Evolutionary conservation across 495 filamentous ascomycete genomes (phyloP).

Genomic region (Penicillium desertorum): DNA sequence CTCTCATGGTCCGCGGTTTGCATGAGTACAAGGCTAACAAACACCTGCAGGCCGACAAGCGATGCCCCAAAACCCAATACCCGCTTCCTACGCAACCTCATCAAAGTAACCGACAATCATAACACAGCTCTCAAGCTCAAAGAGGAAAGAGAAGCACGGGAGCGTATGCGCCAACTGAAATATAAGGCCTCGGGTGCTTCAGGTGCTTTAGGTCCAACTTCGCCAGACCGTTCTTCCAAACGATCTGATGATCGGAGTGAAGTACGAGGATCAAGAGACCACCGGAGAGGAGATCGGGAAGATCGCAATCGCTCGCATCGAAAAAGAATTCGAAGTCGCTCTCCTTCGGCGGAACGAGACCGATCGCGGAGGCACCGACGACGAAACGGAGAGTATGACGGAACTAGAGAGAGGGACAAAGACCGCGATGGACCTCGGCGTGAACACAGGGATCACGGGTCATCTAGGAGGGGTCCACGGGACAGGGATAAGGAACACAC

Average conservation of each 20-base stretch:
- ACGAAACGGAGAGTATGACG: constrained; percentile 25
- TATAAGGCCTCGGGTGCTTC: constrained; percentile 23
- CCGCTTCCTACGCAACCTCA: constrained; percentile 81
- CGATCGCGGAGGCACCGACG: constrained; percentile 32
- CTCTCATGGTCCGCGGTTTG: not conserved
- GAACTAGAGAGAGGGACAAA: constrained; percentile 21
- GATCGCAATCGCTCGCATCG: constrained; percentile 28
- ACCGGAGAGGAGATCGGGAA: constrained; percentile 16
- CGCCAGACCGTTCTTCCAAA: constrained; percentile 33
- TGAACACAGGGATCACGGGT: constrained; percentile 9
- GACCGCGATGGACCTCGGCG: constrained; percentile 24
- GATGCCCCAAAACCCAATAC: constrained; percentile 89
- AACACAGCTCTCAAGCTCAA: constrained; percentile 84
- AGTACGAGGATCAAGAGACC: constrained; percentile 21
- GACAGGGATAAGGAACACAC: constrained; percentile 16
- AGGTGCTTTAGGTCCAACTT: constrained; percentile 12
- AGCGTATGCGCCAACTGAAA: constrained; percentile 53
- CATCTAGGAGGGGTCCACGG: constrained; percentile 23
- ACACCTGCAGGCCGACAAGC: constrained; percentile 46
- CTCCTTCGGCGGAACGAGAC: constrained; percentile 31
- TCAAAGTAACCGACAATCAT: constrained; percentile 83
- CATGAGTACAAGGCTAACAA: constrained; percentile 8
- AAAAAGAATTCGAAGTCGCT: constrained; percentile 32
- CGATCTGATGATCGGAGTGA: constrained; percentile 17
- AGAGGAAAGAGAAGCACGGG: constrained; percentile 66